phyloP scores from a whole-genome alignment of 2,329 filamentous ascomycete species.

The Hypoxylon sp. region DNA sequence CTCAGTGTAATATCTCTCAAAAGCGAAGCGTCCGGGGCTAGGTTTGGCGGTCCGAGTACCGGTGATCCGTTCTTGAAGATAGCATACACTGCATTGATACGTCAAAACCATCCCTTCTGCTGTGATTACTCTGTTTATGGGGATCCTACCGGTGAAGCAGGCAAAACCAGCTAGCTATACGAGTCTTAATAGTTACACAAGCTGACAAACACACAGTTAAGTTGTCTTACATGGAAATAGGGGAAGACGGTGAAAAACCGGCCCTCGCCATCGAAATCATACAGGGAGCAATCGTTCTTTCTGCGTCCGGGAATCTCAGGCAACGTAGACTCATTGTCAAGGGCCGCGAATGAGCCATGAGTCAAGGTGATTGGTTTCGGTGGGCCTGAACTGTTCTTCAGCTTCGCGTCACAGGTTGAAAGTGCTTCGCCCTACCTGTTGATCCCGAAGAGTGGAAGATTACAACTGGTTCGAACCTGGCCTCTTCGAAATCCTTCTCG shows the following conservation, averaged over 20 bases:
- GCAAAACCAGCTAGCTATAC: slow-evolving; percentile 4
- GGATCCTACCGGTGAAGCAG: slow-evolving; percentile 23
- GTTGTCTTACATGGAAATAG: slow-evolving; percentile 39
- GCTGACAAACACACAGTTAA: too few relatives aligned
- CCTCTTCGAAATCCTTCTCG: slow-evolving; percentile 30
- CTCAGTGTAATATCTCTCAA: slow-evolving; percentile 24
- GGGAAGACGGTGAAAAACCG: slow-evolving; percentile 36
- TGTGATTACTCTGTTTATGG: too few relatives aligned
- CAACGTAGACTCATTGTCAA: slow-evolving; percentile 29
- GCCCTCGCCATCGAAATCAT: slow-evolving; percentile 29
- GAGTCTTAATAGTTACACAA: too few relatives aligned
- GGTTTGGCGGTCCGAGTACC: slow-evolving; percentile 29
- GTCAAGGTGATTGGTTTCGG: slow-evolving; percentile 3
- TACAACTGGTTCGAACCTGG: slow-evolving; percentile 27
- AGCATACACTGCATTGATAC: slow-evolving; percentile 10
- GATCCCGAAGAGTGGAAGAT: slow-evolving; percentile 10
- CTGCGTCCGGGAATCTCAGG: slow-evolving; percentile 24
- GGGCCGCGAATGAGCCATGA: slow-evolving; percentile 23
- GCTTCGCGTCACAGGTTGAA: not conserved
- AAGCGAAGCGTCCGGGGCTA: slow-evolving; percentile 20
- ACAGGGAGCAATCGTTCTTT: slow-evolving; percentile 31
- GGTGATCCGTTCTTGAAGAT: slow-evolving; percentile 23
- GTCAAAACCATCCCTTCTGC: not conserved
- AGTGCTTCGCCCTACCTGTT: not conserved
- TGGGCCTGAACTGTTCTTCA: too few relatives aligned